Conservation (phyloP, 192 early-diverging fungal species). For the Rhizophlyctis rosea region DNA sequence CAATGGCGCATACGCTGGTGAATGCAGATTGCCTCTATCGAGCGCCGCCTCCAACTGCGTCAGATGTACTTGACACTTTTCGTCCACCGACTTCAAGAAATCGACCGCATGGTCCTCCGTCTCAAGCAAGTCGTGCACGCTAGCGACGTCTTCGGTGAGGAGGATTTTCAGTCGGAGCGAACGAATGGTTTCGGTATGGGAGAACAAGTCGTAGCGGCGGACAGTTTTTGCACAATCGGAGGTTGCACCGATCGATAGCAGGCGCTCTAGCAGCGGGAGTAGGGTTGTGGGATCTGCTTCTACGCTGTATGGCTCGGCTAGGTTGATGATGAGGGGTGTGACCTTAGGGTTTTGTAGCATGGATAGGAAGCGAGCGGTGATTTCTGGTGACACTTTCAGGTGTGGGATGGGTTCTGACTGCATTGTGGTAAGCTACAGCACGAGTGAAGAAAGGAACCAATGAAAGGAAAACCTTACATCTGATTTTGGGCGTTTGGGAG, state of each 20-base stretch:
- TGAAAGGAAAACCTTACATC: background rate
- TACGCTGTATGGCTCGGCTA: background rate
- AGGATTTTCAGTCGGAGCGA: background rate
- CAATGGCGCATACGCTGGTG: background rate
- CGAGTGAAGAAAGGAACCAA: background rate
- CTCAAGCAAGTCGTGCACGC: background rate
- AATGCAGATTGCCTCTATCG: background rate
- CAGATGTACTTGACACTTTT: background rate
- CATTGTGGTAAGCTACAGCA: background rate
- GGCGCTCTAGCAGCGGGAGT: background rate
- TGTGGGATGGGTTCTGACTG: background rate
- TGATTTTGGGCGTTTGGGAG: background rate
- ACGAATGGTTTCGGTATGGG: too few relatives aligned
- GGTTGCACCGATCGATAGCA: background rate
- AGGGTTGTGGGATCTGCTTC: background rate
- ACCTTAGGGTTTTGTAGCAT: background rate
- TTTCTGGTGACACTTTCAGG: background rate
- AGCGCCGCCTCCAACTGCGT: background rate
- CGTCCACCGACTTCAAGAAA: background rate
- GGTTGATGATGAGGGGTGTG: background rate
- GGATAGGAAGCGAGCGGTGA: background rate
- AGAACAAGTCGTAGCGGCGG: background rate
- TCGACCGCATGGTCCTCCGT: background rate
- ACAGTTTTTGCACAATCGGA: background rate
- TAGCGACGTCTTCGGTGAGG: constrained; percentile 1